Evolutionary conservation across 495 filamentous ascomycete genomes (phyloP), one percentile per base, ranked within the genome.

Genomic region (Jackrogersella multiformis): DNA sequence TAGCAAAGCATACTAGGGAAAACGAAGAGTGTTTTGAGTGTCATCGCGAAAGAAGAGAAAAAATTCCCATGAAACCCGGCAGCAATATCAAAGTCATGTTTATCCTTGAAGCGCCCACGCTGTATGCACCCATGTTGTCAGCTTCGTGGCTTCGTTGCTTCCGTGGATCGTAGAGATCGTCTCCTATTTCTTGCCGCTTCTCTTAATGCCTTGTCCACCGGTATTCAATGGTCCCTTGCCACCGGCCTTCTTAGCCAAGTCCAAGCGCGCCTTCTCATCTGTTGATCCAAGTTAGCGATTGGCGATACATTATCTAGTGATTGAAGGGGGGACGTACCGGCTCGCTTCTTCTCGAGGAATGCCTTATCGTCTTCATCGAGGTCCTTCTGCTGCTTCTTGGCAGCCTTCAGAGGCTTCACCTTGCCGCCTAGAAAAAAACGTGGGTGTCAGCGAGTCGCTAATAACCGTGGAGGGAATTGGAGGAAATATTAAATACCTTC

Each of bases 131-230:
- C 45, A 28, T 66, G 24, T 52, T 55, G 51, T 70, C 57, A 30
- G 53, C 36, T 24, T 51, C 45, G 56, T 71, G 67, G 56, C 61
- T 69, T 70, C 70, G 62, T 73, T 52, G 56, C 42, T 52, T 57
- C 51, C 34, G 51, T 48, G 55, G 30, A 64, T 51, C 30, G 61
- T 54, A 67, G 41, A 28, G 26, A 2, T 1, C 20, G 20, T 58
- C 13, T 69, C 38, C 81, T 85, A 92, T 84, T 93, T 93, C 89
- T 95, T 94, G 74, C 91, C 91, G 28, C 89, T 92, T 83, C 92
- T 94, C 88, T 94, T 95, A 81, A 95, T 95, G 49, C 91, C 91
- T 80, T 94, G 91, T 51, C 82, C 74, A 32, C 91, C 92, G 48
- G 88, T 89, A 79, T 91, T 92, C 81, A 84, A 61, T 59, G 84